Evolutionary conservation across 2,329 filamentous ascomycete species (phyloP), one percentile per base, ranked within the genome.

Genomic region (Aspergillus ochraceus): DNA sequence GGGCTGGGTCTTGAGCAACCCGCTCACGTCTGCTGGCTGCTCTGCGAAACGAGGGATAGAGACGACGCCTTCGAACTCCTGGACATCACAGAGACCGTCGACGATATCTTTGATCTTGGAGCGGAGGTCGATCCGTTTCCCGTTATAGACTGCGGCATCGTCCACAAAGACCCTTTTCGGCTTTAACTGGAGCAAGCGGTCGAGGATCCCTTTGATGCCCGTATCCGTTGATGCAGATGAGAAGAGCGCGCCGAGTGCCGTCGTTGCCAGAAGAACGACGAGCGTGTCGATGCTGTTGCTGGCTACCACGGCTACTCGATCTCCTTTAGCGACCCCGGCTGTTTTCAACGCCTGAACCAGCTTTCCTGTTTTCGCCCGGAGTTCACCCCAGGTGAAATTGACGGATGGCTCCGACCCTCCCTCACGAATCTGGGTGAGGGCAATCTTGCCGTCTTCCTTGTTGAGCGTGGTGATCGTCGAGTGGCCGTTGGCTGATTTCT

Each of bases 141-240:
- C 90, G 66, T 94, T 94, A 67, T 96, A 96, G 2, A 94, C 77
- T 0, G 91, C 84, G 42, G 83, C 86, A 67, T 95, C 91, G 67
- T 96, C 92, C 69, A 94, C 87, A 71, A 96, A 95, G n/a, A 96
- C 81, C 71, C 86, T 90, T 74, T 86, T 88, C 4, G 92, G 91
- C 65, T 88, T 82, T 60, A 95, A 87, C 78, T 95, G 91, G 52
- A 87, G 76, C 26, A 90, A 80, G 36, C 91, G 81, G 74, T 95
- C 90, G 66, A 96, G 68, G 19, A 96, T 84, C 0, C 91, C 91
- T 63, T 88, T 87, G 14, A 88, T 87, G 0, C 91, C 91, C 88
- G 95, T 95, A 74, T 96, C 91, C 0, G 91, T 94, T 8, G 88
- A 90, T 55, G 85, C 88, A 52, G 86, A 90, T 65, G 86, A 90